These are phyloP conservation scores for Ceratocystis destructans DNA, from an alignment of 2,329 filamentous ascomycete genomes.

Conservation along the genomic window DNA sequence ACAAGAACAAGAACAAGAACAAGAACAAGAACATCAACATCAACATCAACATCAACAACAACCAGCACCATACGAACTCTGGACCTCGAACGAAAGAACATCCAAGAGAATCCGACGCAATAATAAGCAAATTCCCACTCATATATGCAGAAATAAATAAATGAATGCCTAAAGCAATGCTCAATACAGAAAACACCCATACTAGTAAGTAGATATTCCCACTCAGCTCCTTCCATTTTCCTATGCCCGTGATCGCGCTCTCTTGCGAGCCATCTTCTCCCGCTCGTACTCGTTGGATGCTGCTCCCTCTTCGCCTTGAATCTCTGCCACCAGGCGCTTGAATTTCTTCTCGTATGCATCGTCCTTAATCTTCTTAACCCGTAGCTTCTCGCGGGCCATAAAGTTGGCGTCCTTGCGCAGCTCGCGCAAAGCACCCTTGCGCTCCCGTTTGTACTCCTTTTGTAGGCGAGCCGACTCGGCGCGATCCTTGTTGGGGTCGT, in stretches of 20 bases:
- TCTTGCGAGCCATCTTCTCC: slow-evolving; percentile 64
- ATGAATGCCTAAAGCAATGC: no score
- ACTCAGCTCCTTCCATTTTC: not conserved
- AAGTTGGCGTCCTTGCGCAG: slow-evolving; percentile 91
- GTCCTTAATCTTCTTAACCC: slow-evolving; percentile 87
- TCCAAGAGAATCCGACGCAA: not conserved
- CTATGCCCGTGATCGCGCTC: slow-evolving; percentile 34
- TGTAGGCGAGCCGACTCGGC: slow-evolving; percentile 72
- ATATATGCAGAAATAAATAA: not conserved
- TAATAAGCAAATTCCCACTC: not conserved
- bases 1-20: not conserved
- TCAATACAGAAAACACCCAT: not conserved
- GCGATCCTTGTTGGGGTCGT: slow-evolving; percentile 87
- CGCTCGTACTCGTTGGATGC: slow-evolving; percentile 82
- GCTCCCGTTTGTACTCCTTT: slow-evolving; percentile 86
- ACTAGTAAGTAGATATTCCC: not conserved
- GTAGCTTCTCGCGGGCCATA: slow-evolving; percentile 76
- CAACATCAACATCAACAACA: not conserved
- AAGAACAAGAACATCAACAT: no score
- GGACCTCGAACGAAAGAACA: not conserved
- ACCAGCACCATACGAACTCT: not conserved
- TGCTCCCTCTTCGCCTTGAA: slow-evolving; percentile 81
- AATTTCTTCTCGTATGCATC: slow-evolving; percentile 94
- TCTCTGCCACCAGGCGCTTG: slow-evolving; percentile 79
- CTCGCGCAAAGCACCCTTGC: slow-evolving; percentile 88